A percentile compares a stretch with the other conserved stretches of the same genome.
Evolutionary conservation across 495 filamentous ascomycete genomes (phyloP).

Genomic region (Penicillium robsamsonii): DNA sequence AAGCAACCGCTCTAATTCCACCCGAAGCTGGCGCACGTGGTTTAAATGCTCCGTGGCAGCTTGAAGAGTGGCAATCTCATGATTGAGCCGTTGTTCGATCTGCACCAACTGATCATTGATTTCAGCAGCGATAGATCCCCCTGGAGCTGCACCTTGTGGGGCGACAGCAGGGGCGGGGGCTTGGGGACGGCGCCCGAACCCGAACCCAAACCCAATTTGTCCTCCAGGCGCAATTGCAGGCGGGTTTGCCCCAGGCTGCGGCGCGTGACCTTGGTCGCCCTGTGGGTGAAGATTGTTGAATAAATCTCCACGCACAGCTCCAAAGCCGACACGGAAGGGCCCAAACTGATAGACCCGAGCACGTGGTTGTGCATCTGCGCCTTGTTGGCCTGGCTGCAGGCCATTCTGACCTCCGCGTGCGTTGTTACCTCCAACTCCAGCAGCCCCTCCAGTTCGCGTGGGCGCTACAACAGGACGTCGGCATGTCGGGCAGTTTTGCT

Average conservation of each 20-base stretch:
- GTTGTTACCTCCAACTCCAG: slow-evolving; percentile 26
- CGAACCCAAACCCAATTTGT: slow-evolving; percentile 46
- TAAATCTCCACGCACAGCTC: slow-evolving; percentile 52
- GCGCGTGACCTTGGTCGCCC: slow-evolving; percentile 42
- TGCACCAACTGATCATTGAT: slow-evolving; percentile 59
- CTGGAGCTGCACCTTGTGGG: slow-evolving; percentile 13
- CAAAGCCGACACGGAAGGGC: slow-evolving; percentile 58
- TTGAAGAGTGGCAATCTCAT: slow-evolving; percentile 58
- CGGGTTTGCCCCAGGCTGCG: slow-evolving; percentile 31
- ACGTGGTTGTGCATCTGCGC: slow-evolving; percentile 37
- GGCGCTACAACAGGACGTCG: slow-evolving; percentile 66
- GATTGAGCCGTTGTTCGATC: slow-evolving; percentile 63
- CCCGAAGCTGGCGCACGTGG: slow-evolving; percentile 54
- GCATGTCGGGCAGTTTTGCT: slow-evolving; percentile 96
- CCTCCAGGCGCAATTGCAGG: slow-evolving; percentile 30
- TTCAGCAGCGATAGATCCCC: slow-evolving; percentile 17
- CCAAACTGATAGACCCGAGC: slow-evolving; percentile 54
- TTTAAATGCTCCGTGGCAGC: slow-evolving; percentile 56
- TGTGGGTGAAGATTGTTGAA: slow-evolving; percentile 54
- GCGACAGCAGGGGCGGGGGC: slow-evolving; percentile 16
- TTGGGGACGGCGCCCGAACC: slow-evolving; percentile 41
- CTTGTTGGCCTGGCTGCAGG: slow-evolving; percentile 31
- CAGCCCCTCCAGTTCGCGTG: slow-evolving; percentile 30
- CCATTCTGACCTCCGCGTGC: slow-evolving; percentile 29
- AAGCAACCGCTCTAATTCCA: slow-evolving; percentile 63